Evolutionary conservation across 352 stramenopile species (phyloP), one percentile per base, ranked within the genome.

Genomic region (Phytophthora colocasiae): DNA sequence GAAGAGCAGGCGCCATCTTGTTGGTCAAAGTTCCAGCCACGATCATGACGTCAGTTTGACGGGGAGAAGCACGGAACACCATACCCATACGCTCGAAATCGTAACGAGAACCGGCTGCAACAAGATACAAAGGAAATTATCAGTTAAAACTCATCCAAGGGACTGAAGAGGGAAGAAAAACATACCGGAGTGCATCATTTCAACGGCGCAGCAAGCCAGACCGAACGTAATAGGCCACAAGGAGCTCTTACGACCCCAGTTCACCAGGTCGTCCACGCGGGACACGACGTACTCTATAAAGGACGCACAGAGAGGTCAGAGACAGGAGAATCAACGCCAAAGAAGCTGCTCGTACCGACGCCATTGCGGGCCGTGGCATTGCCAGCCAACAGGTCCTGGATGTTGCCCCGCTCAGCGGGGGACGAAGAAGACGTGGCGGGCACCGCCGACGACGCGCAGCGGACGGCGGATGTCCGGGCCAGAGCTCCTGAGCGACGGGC

Each of bases 151-250:
- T 6, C 26, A 38, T 36, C 31, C 31, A 36, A 36, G 31, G 31
- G 9, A 36, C 31, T 14, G 7, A 14, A 7, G 40, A 17, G 4
- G 38, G 26, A 38, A 3, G 11, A 36, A 41, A 4, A 22, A 93
- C 26, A 80, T 89, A 69, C 92, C 94, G 15, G 74, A 69, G 60
- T 98, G 91, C 91, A 99, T 99, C 98, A 99, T 99, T 85, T 99
- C 98, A 17, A 99, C 97, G 49, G 98, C 98, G 73, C 98, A 99
- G 79, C 98, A 99, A 7, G 98, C 98, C 11, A 99, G 80, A 55
- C 98, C 98, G 79, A 99, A 99, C 6, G 98, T 99, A 85, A 99
- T 98, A 49, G 98, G 98, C 98, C 97, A 99, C 24, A 99, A 70
- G 32, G 97, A 99, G 58, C 96, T 93, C 54, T 89, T 87, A 50